These are phyloP conservation scores for Zasmidium citrigriseum DNA, from an alignment of 2,329 filamentous ascomycete genomes.

Conservation along the genomic window DNA sequence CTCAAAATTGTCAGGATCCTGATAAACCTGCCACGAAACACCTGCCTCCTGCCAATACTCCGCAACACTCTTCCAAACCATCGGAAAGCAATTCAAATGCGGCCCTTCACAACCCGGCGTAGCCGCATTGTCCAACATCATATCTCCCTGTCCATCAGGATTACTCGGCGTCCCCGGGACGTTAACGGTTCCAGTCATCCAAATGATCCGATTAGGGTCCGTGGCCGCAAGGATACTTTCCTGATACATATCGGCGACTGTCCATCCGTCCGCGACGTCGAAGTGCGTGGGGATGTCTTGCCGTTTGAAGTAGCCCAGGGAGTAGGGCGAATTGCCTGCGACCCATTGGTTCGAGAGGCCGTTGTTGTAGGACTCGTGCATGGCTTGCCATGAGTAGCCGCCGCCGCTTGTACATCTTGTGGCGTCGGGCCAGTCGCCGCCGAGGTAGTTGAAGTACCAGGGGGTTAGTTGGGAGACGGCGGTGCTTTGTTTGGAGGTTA, in stretches of 20 bases:
- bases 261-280: slow-evolving; percentile 56
- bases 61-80: neutral
- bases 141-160: slow-evolving; percentile 25
- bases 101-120: slow-evolving; percentile 3
- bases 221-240: slow-evolving; percentile 56
- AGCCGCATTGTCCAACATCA: slow-evolving; percentile 31
- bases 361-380: slow-evolving; percentile 54
- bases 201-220: slow-evolving; percentile 55
- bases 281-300: slow-evolving; percentile 58
- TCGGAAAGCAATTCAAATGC: neutral
- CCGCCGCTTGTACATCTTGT: slow-evolving; percentile 58
- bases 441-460: slow-evolving; percentile 57
- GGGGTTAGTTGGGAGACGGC: slow-evolving; percentile 47
- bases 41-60: neutral
- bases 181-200: slow-evolving; percentile 55
- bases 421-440: slow-evolving; percentile 50
- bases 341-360: slow-evolving; percentile 58
- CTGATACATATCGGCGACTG: slow-evolving; percentile 59
- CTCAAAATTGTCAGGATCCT: slow-evolving; percentile 53
- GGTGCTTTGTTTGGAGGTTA: slow-evolving; percentile 2
- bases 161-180: slow-evolving; percentile 49
- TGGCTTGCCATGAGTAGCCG: slow-evolving; percentile 53
- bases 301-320: slow-evolving; percentile 53
- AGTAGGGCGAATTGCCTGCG: slow-evolving; percentile 54
- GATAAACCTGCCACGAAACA: slow-evolving; percentile 33